Evolutionary conservation across 345 rosid genomes (phyloP), one percentile per base, ranked within the genome.

Genomic region (Syzygium aromaticum): DNA sequence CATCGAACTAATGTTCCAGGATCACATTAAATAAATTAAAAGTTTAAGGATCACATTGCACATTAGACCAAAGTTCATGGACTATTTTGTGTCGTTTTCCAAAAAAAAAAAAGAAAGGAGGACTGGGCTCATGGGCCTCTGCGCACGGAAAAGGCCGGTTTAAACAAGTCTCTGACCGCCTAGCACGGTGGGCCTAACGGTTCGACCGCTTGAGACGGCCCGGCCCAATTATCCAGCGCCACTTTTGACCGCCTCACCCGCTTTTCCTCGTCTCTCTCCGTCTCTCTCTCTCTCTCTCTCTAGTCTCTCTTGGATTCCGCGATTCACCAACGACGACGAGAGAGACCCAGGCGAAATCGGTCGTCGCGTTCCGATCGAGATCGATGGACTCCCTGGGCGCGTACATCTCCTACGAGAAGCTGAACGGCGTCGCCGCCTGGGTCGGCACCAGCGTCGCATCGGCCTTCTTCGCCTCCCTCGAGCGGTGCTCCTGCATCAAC

Each of bases 391-490:
- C 80, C 64, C 89, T 87, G n/a, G 85, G 90, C 49, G 84, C 64
- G 38, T 90, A 87, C 88, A 86, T 91, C 89, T 90, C 94, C 40
- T 89, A 87, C 90, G 91, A 90, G 87, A 90, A 89, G 92, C 90
- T 90, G 51, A 88, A 89, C 87, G 92, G 92, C 84, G 84, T 78
- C 63, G 89, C 87, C 21, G 52, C 63, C 46, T 92, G 94, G 94
- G 86, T 92, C 46, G 93, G 94, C n/a, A 89, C 91, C 22, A 92
- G 90, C 90, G 93, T 92, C 46, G 94, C 91, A 14, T 67, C 89
- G 57, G 94, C 94, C 57, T 92, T 92, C 88, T 92, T 92, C 91
- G 89, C 92, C 52, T 92, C 94, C 88, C 90, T 92, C 43, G 93
- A 92, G 59, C 91, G 91, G 14, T 92, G 94, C 78, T 90, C 93